Evolutionary conservation across 257 asterid genomes (phyloP), one percentile per base, ranked within the genome.

Genomic region (Scutellaria minor): DNA sequence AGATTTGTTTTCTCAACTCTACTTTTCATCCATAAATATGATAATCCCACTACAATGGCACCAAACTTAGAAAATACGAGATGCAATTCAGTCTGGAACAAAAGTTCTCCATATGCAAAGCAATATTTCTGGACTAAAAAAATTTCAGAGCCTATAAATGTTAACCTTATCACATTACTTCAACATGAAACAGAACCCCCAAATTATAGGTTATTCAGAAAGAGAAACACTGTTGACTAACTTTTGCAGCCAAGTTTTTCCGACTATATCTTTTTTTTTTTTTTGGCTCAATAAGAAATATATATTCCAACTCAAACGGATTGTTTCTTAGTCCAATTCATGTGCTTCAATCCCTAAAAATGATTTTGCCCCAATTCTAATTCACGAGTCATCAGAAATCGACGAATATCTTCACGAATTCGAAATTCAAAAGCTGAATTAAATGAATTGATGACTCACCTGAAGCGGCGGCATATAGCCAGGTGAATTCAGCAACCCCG

Each of bases 391-490:
- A 56, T 53, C 44, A 65, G 46, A 47, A 3, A 5, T 44, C 44
- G 27, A 42, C 47, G 14, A 44, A 57, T 13, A 13, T 35, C 11
- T 51, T 27, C 13, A 56, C 56, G 60, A 44, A 47, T 48, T 35
- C 37, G 56, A 11, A 57, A 24, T 5, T 40, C 46, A 65, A 48
- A 42, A 59, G 20, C 41, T 20, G 71, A 75, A 22, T 24, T 47
- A 9, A 1, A 66, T 2, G 44, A 61, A 79, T 52, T 7, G 6
- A 54, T 64, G 51, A 51, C 55, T 59, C 53, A 89, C 98, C 88
- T 89, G 96, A 79, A 91, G 91, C 9, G 98, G 96, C 24, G 96
- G 85, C 50, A 88, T 72, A 79, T 86, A 89, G 8, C 82, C 91
- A 13, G 96, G 96, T 9, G 97, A 89, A 73, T 86, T 89, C 48